Conservation (phyloP, 345 rosid species). For the Cardamine occulta region DNA sequence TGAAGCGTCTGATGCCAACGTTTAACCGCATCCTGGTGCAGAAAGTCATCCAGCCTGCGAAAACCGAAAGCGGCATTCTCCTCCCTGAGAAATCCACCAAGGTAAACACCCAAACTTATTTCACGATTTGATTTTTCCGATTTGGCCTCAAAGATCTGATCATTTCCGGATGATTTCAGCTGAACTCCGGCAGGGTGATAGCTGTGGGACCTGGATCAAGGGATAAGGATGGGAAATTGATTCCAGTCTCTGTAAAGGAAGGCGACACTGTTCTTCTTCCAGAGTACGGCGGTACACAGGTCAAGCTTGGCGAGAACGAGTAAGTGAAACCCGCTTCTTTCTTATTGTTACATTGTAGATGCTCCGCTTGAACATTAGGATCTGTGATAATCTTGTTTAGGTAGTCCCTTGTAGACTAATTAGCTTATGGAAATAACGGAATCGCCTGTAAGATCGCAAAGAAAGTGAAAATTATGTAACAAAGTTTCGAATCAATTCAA, state of each 20-base stretch:
- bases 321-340: slow-evolving; percentile 32
- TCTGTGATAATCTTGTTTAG: background rate
- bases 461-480: background rate
- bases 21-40: slow-evolving; percentile 76
- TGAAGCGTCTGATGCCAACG: slow-evolving; percentile 76
- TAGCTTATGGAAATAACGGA: background rate
- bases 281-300: slow-evolving; percentile 74
- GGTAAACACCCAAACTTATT: slow-evolving; percentile 35
- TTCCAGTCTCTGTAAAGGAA: slow-evolving; percentile 73
- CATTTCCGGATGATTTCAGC: slow-evolving; percentile 45
- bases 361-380: background rate
- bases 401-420: too few relatives aligned
- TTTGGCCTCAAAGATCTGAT: background rate
- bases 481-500: background rate
- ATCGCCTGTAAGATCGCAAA: too few relatives aligned
- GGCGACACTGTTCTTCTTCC: slow-evolving; percentile 91
- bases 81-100: slow-evolving; percentile 74
- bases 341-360: background rate
- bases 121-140: background rate
- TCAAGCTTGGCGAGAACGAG: slow-evolving; percentile 86
- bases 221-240: slow-evolving; percentile 61
- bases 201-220: slow-evolving; percentile 78
- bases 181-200: slow-evolving; percentile 78
- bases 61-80: slow-evolving; percentile 76
- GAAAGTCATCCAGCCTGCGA: slow-evolving; percentile 80